These are phyloP conservation scores for Onygena corvina DNA, from an alignment of 2,329 filamentous ascomycete species.

Conservation along the genomic window DNA sequence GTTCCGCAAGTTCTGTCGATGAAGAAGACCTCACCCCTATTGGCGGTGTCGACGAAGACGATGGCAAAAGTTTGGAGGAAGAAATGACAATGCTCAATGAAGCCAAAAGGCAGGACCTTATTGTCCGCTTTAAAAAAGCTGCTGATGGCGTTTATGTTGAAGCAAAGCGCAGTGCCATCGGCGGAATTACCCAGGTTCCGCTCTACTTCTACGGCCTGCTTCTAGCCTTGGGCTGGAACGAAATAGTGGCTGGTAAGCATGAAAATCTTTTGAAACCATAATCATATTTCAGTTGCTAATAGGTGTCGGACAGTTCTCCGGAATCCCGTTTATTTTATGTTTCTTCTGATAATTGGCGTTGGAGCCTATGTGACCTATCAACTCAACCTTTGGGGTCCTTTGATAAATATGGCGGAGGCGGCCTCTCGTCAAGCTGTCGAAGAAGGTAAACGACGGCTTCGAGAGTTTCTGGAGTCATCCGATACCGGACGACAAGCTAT, in stretches of 20 bases:
- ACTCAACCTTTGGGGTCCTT: constrained; percentile 89
- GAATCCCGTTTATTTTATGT: constrained; percentile 85
- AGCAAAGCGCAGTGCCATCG: constrained; percentile 91
- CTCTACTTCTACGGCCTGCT: constrained; percentile 88
- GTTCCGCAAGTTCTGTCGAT: constrained; percentile 63
- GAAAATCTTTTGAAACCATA: too few species aligned
- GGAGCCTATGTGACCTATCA: constrained; percentile 83
- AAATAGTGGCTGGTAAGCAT: constrained; percentile 75
- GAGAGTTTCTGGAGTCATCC: constrained; percentile 80
- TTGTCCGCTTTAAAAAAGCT: constrained; percentile 93
- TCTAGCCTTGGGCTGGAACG: constrained; percentile 93
- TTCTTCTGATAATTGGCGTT: constrained; percentile 63
- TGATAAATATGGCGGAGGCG: constrained; percentile 88
- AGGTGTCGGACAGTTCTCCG: constrained; percentile 57
- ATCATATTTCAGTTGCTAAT: too few species aligned
- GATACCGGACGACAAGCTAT: constrained; percentile 75
- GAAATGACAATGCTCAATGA: constrained; percentile 93
- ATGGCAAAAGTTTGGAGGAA: constrained; percentile 86
- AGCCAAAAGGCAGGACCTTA: constrained; percentile 78
- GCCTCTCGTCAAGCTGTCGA: constrained; percentile 76
- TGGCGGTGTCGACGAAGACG: constrained; percentile 86
- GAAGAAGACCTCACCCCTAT: constrained; percentile 84
- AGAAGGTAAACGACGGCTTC: constrained; percentile 79
- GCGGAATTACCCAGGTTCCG: constrained; percentile 85
- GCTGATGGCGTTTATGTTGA: constrained; percentile 97